Conservation (phyloP, 1,284 basidiomycete species). For the Farysia itapuensis region DNA sequence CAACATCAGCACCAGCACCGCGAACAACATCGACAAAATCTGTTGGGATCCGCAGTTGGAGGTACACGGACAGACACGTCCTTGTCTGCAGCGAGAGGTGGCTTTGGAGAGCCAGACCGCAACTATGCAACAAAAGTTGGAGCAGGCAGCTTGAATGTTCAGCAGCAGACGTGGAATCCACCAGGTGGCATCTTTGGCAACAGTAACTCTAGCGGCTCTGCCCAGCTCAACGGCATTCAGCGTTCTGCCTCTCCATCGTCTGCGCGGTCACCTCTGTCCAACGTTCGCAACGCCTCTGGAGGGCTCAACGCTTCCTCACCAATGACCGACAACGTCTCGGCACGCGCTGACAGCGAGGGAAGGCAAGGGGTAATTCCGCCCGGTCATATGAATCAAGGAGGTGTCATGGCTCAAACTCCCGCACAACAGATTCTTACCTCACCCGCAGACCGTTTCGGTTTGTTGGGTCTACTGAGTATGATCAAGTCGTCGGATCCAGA, state of each 20-base stretch:
- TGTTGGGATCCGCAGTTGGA: conserved; percentile 33
- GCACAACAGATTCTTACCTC: conserved; percentile 91
- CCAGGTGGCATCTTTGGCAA: conserved; percentile 22
- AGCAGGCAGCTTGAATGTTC: conserved; percentile 20
- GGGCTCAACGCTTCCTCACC: conserved; percentile 27
- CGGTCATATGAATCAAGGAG: conserved; percentile 2
- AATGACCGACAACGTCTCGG: conserved; percentile 25
- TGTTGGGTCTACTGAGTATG: conserved; percentile 82
- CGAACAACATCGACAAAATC: conserved; percentile 43
- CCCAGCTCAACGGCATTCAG: conserved; percentile 34
- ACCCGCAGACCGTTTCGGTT: conserved; percentile 92
- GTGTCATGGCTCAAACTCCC: conserved; percentile 65
- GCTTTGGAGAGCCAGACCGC: conserved; percentile 48
- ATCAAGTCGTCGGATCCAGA: conserved; percentile 90
- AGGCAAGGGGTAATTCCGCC: conserved; percentile 3
- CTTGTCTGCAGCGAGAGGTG: conserved; percentile 49
- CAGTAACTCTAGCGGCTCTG: conserved; percentile 15
- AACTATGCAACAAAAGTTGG: conserved; percentile 48
- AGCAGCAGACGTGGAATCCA: conserved; percentile 40
- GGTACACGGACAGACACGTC: conserved; percentile 24
- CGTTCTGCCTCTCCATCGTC: conserved; percentile 31
- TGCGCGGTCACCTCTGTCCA: conserved; percentile 28
- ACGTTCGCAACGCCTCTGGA: conserved; percentile 22
- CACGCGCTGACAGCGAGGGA: conserved; percentile 11
- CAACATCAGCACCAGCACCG: conserved; percentile 49